Base-by-base conservation (phyloP, 1,284 basidiomycete species). In the Ustilago curta region DNA sequence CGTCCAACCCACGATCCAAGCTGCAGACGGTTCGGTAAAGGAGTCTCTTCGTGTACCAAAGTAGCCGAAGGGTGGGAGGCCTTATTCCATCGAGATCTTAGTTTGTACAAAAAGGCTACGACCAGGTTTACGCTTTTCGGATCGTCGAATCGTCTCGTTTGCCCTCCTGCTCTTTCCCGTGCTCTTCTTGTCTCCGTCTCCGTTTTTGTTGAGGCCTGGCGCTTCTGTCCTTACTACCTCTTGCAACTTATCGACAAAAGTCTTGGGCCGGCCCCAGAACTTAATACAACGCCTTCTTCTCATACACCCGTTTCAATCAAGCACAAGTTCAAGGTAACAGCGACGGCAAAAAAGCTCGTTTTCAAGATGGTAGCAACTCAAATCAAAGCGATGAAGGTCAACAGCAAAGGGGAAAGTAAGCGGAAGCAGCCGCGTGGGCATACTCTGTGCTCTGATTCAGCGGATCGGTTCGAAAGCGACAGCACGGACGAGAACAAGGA, bases 381-480 rank as follows among this genome's bases (percentile, higher is more conserved):
- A 14, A 21, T 9, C 2, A 32, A 21, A 31, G 9, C 37, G 4
- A 21, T 27, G 19, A 4, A 27, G 12, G 25, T 29, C 37, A 31
- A 18, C 53, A 29, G 27, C 27, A 27, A 27, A 27, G 27, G 3
- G 3, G 39, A 31, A 27, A 43, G 21, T 8, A 35, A 35, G 18
- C 21, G 3, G 44, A 35, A 37, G 35, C 32, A 44, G 19, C 43
- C 19, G 3, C 14, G 8, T 14, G 18, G 19, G 9, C 11, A 12
- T 14, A 40, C 59, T 3, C 56, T 64, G 35, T 21, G 50, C 44
- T 51, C 50, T 12, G 37, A 53, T 12, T 23, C 27, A 8, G 55
- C 54, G 12, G 35, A 54, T 39, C 65, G 61, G 68, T 58, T 61
- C 42, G 50, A 54, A 35, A 55, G 62, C 48, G 56, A 63, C 23